A percentile compares a stretch with the other conserved stretches of the same genome.
phyloP scores from a whole-genome alignment of 176 grass and related monocot species.

The Chloris gayana region DNA sequence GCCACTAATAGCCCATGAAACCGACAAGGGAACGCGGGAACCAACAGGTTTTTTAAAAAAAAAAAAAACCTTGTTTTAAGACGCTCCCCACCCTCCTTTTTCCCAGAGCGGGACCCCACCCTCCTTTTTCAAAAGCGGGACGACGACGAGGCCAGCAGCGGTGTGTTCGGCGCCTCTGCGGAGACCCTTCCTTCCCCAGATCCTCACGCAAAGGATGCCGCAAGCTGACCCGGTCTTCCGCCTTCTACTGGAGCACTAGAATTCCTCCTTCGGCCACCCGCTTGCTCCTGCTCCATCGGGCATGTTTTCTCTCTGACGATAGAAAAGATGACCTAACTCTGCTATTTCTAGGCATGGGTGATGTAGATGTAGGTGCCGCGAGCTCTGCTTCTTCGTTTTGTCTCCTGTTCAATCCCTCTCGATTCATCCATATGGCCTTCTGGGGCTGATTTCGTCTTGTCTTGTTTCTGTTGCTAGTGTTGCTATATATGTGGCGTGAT shows the following conservation, averaged over 20 bases:
- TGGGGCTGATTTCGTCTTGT: not conserved
- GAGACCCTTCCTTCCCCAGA: not conserved
- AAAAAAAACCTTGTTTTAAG: too few species aligned
- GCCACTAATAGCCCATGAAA: not conserved
- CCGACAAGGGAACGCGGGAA: not conserved
- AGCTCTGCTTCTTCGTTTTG: not conserved
- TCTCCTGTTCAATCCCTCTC: not conserved
- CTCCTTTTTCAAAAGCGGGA: too few species aligned
- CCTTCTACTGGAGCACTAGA: not conserved
- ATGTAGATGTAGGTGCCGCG: not conserved
- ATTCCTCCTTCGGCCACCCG: not conserved
- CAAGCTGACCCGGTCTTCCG: too few species aligned
- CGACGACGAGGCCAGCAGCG: not conserved
- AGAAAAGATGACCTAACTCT: too few species aligned
- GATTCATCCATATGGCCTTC: constrained; percentile 14
- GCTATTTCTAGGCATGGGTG: not conserved
- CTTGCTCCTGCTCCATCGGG: not conserved
- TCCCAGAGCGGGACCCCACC: too few species aligned
- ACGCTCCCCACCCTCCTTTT: too few species aligned
- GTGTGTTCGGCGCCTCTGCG: not conserved
- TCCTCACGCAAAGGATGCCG: not conserved
- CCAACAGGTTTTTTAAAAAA: not conserved
- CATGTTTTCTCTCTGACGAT: not conserved
- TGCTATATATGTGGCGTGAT: not conserved
- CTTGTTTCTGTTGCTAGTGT: not conserved